These are phyloP conservation scores for Citrus mangshanensis DNA, from an alignment of 345 rosid genomes.

Conservation along the genomic window DNA sequence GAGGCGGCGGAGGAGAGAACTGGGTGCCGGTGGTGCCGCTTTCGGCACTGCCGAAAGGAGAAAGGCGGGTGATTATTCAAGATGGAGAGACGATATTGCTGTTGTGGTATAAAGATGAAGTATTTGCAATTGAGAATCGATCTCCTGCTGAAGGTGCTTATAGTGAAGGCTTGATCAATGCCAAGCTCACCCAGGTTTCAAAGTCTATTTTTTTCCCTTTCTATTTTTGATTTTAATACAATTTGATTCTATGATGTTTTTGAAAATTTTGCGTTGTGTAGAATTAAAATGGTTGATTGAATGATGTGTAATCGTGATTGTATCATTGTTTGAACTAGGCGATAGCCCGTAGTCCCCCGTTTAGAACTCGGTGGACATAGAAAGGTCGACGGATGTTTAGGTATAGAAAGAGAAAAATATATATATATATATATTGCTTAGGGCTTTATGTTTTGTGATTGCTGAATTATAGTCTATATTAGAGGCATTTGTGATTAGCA, in stretches of 20 bases:
- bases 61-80: slow-evolving; percentile 81
- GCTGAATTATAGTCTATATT: not conserved
- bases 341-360: not conserved
- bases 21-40: slow-evolving; percentile 95
- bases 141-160: slow-evolving; percentile 97
- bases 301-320: not conserved
- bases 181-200: slow-evolving; percentile 83
- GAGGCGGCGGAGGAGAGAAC: slow-evolving; percentile 30
- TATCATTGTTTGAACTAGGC: not conserved
- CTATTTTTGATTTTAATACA: too few species aligned
- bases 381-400: not conserved
- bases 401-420: not conserved
- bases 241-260: not conserved
- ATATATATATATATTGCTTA: too few species aligned
- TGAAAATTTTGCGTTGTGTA: not conserved
- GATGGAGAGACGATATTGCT: slow-evolving; percentile 74
- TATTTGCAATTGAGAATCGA: slow-evolving; percentile 81
- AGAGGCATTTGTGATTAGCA: not conserved
- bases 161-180: slow-evolving; percentile 84
- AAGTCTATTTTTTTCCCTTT: not conserved
- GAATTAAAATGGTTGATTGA: not conserved
- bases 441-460: too few species aligned
- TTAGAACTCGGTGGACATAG: not conserved
- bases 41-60: slow-evolving; percentile 86
- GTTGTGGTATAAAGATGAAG: slow-evolving; percentile 85